Conservation (phyloP, 306 rosid species). For the Vigna unguiculata region DNA sequence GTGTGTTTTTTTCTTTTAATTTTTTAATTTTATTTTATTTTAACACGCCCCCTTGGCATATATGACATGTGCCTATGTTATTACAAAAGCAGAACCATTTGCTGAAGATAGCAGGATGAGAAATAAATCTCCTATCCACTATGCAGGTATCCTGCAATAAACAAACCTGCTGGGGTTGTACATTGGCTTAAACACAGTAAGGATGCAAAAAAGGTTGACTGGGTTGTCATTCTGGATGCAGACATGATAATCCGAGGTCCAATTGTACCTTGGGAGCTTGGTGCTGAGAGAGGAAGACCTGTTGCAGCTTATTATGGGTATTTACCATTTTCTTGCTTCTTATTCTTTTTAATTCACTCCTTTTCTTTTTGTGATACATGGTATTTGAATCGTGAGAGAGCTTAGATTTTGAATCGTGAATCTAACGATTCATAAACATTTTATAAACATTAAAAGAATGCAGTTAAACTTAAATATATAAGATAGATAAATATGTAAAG, state of each 20-base stretch:
- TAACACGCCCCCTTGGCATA: slow-evolving; percentile 2
- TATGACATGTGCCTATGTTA: not conserved
- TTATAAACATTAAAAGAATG: no score
- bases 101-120: not conserved
- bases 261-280: slow-evolving; percentile 95
- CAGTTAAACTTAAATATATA: no score
- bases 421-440: no score
- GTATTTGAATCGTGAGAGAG: no score
- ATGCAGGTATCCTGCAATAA: slow-evolving; percentile 98
- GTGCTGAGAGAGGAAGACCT: slow-evolving; percentile 96
- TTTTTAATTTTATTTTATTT: slow-evolving; percentile 5
- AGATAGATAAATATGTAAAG: no score
- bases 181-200: slow-evolving; percentile 93
- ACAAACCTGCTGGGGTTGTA: slow-evolving; percentile 96
- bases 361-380: slow-evolving; percentile 27
- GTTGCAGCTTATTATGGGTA: slow-evolving; percentile 98
- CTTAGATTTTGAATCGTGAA: no score
- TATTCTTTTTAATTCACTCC: not conserved
- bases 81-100: slow-evolving; percentile 13
- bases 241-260: slow-evolving; percentile 98
- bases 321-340: slow-evolving; percentile 38
- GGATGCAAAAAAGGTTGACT: slow-evolving; percentile 94
- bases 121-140: slow-evolving; percentile 38
- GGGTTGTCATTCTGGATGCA: slow-evolving; percentile 98
- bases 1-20: no score